Evolutionary conservation across 345 rosid genomes (phyloP), one percentile per base, ranked within the genome.

Genomic region (Leavenworthia alabamica): DNA sequence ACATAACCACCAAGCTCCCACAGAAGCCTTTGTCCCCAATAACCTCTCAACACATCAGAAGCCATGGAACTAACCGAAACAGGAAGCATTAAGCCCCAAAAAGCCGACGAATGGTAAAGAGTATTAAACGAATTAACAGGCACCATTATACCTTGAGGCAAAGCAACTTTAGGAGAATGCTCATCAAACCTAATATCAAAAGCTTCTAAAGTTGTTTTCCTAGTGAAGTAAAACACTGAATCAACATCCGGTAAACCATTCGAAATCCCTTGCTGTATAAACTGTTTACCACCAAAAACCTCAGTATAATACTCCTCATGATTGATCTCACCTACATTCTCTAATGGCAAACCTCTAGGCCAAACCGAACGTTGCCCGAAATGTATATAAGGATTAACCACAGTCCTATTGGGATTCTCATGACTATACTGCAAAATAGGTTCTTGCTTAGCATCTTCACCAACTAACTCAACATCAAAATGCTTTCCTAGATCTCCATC

Each of bases 81-180:
- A 1, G 99, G 99, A 56, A 93, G 97, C 99, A 93, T 93, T 78
- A 93, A 72, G 9, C 82, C 99, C 99, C 97, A 93, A 73, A 93
- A 93, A 2, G 99, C 99, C 0, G 99, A 60, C 2, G 97, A 93
- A 71, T 89, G 99, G 72, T 80, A 93, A 57, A 93, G 70, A 0
- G 99, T 93, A 31, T 93, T 93, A 44, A 94, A 88, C 0, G 99
- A 94, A 77, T 94, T 94, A 39, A 94, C 60, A 0, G 99, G 99
- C 35, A 83, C 94, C 99, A 94, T 90, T 41, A 82, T 59, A 33
- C 99, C 99, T 48, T 94, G 99, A 4, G 99, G 99, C 62, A 94
- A 66, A 2, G 95, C 95, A 68, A 94, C 96, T 78, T 90, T 90
- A 0, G 96, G 97, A 12, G 97, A 86, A 75, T 68, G 81, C 59